Percentiles rank a stretch among this genome's conserved stretches.
Conservation (phyloP, 768 basidiomycete species). For the Tylopilus felleus region DNA sequence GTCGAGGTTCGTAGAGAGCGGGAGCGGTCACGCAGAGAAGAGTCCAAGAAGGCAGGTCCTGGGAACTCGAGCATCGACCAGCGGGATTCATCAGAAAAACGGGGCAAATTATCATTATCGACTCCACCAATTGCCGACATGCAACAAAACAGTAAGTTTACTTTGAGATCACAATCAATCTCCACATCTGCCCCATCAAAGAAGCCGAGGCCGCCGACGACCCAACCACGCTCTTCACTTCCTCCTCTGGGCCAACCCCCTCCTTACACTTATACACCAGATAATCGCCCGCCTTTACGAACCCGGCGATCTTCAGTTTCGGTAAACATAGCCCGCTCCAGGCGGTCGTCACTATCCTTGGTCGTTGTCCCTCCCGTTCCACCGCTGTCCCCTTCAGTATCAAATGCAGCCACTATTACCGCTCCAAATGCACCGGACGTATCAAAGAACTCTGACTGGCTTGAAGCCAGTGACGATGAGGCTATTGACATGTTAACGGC, state of each 20-base stretch:
- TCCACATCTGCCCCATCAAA: slow-evolving; percentile 17
- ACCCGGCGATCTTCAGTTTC: slow-evolving; percentile 42
- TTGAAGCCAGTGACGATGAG: slow-evolving; percentile 80
- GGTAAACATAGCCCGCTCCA: slow-evolving; percentile 43
- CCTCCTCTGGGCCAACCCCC: slow-evolving; percentile 58
- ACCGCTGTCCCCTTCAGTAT: slow-evolving; percentile 36
- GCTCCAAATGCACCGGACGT: slow-evolving; percentile 38
- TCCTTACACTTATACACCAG: slow-evolving; percentile 47
- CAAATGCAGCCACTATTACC: slow-evolving; percentile 30
- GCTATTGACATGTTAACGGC: slow-evolving; percentile 82
- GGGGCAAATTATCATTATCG: slow-evolving; percentile 47
- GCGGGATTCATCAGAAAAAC: slow-evolving; percentile 46
- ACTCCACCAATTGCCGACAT: slow-evolving; percentile 41
- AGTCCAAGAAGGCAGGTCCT: slow-evolving; percentile 50
- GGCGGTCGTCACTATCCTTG: slow-evolving; percentile 54
- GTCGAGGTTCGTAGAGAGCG: slow-evolving; percentile 72
- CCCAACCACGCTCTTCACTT: slow-evolving; percentile 18
- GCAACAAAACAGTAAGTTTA: slow-evolving; percentile 18
- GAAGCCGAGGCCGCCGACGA: slow-evolving; percentile 27
- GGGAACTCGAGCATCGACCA: slow-evolving; percentile 34
- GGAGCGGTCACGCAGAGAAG: slow-evolving; percentile 67
- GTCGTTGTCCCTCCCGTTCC: slow-evolving; percentile 45
- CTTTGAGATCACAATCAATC: slow-evolving; percentile 20
- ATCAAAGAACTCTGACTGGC: slow-evolving; percentile 65
- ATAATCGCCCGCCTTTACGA: slow-evolving; percentile 35